A percentile compares a stretch with the other conserved stretches of the same genome.
phyloP scores from a whole-genome alignment of 345 rosid species.

The Aethionema arabicum region DNA sequence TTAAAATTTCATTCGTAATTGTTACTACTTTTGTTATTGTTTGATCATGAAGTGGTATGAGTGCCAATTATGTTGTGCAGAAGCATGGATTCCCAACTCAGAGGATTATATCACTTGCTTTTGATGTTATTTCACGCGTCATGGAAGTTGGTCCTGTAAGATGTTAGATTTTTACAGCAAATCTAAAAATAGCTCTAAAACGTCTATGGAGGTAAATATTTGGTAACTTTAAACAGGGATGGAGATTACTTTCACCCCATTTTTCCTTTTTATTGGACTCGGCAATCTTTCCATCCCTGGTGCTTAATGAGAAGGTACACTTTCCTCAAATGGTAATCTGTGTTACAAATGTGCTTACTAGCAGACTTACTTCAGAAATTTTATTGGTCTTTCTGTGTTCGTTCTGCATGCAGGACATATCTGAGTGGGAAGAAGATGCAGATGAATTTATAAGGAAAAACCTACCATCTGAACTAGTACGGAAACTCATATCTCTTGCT shows the following conservation, averaged over 20 bases:
- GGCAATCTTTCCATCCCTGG: conserved; percentile 74
- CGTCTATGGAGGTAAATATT: conserved; percentile 14
- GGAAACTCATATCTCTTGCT: conserved; percentile 23
- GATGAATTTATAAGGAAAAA: conserved; percentile 83
- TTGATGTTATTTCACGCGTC: conserved; percentile 70
- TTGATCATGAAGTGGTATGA: conserved; percentile 18
- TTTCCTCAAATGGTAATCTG: conserved; percentile 24
- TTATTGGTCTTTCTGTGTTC: conserved; percentile 20
- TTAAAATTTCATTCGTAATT: conserved; percentile 11
- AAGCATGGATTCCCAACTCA: conserved; percentile 62
- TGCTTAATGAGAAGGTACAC: conserved; percentile 69
- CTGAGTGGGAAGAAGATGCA: conserved; percentile 90
- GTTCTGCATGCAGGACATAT: conserved; percentile 55
- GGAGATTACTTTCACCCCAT: conserved; percentile 89
- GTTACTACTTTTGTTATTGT: conserved; percentile 18
- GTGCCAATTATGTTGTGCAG: conserved; percentile 45
- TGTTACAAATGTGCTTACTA: conserved; percentile 18
- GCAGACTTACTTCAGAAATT: conserved; percentile 19
- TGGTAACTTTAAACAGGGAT: conserved; percentile 54
- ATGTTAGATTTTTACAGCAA: conserved; percentile 30
- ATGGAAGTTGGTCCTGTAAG: conserved; percentile 89
- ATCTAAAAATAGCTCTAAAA: conserved; percentile 21
- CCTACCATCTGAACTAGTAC: conserved; percentile 83
- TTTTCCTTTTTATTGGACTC: conserved; percentile 70
- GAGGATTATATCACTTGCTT: conserved; percentile 73